Conservation (phyloP, 495 filamentous ascomycete species). For the Penicillium canariense region DNA sequence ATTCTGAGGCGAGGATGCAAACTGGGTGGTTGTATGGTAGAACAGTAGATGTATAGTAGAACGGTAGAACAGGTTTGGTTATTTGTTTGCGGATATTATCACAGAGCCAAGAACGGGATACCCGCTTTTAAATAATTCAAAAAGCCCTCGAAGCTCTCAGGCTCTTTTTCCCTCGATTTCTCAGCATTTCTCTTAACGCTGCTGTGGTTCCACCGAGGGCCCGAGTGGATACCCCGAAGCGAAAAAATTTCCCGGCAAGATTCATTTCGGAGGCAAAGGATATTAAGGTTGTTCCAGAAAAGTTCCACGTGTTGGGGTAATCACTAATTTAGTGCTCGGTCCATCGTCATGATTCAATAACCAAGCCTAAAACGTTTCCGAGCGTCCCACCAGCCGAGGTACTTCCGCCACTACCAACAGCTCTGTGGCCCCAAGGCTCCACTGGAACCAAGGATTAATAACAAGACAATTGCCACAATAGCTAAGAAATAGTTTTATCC, state of each 20-base stretch:
- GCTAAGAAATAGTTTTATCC: too few relatives aligned
- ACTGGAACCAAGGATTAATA: too few relatives aligned
- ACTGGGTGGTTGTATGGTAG: too few relatives aligned
- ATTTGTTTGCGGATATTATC: background rate
- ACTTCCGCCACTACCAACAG: background rate
- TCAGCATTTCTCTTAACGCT: background rate
- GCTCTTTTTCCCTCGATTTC: background rate
- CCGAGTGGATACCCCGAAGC: background rate
- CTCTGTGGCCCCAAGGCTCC: too few relatives aligned
- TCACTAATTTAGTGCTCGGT: background rate
- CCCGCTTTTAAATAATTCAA: background rate
- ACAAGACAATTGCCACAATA: too few relatives aligned
- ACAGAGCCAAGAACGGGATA: background rate
- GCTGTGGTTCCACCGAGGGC: background rate
- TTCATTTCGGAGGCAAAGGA: background rate
- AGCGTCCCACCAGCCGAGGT: background rate
- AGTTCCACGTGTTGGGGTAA: background rate
- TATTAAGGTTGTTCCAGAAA: slow-evolving; percentile 2
- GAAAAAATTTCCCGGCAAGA: background rate
- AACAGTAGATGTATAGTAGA: too few relatives aligned
- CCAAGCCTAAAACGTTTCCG: background rate
- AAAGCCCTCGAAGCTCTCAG: background rate
- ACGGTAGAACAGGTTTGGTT: too few relatives aligned
- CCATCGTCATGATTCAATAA: background rate
- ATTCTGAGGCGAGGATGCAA: slow-evolving; percentile 9